Base-by-base conservation (phyloP, 2,329 filamentous ascomycete species). In the Aspergillus uvarum region DNA sequence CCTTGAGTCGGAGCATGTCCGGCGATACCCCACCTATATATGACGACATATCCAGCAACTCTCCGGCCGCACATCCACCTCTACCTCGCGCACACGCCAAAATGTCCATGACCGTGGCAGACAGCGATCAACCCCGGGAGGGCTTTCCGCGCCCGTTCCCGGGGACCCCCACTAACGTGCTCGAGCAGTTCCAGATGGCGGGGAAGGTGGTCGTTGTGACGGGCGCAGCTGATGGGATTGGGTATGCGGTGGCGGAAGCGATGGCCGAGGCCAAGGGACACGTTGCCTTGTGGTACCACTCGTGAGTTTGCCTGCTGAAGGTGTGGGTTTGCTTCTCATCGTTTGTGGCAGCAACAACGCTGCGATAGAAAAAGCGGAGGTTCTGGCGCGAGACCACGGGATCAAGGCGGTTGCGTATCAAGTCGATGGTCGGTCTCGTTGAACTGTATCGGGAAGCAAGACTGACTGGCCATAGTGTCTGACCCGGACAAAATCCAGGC, bases 181-280 rank as follows among this genome's bases (percentile, higher is more conserved):
- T 81, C 1, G 74, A 81, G 48, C 80, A 82, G 53, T 72, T 82
- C 51, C 70, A 68, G 14, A 68, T 82, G 66, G 72, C 66, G 5
- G 79, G 74, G 8, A 81, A 57, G 55, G 67, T 71, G 1, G 75
- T 77, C 0, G 74, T 77, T n/a, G 70, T 82, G 1, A 82, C 72
- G 0, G 80, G 80, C 4, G 80, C 79, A 0, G 75, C 78, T 0
- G 79, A 81, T 47, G 80, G 80, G 0, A 77, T 82, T 47, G 80
- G 80, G 0, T 68, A 72, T 48, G 74, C 80, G 0, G 79, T 80
- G 4, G 72, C 78, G 0, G 77, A 82, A 58, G 78, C 74, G 1
- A 77, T 81, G 70, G 79, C 79, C 1, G 80, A 82, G 56, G 80
- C 80, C 0, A 74, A 74, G 0, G 80, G 72, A 0, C 53, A 77